These are phyloP conservation scores for Apiospora kogelbergensis DNA, from an alignment of 2,329 filamentous ascomycete genomes.

Conservation along the genomic window DNA sequence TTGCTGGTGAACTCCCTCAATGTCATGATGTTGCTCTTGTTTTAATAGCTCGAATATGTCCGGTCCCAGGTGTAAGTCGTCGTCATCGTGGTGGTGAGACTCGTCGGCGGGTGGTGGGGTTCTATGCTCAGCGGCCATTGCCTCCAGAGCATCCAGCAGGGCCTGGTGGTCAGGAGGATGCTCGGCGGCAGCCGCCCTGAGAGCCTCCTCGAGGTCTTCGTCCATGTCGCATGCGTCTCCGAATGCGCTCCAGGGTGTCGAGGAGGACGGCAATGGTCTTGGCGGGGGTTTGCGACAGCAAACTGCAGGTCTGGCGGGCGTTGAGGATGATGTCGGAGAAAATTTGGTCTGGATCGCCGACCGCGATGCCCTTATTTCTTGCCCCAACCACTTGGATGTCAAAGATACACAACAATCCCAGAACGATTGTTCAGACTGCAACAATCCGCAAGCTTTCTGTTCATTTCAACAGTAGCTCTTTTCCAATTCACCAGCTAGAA, in stretches of 20 bases:
- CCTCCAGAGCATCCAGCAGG: background rate
- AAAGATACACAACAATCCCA: conserved; percentile 11
- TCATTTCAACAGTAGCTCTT: background rate
- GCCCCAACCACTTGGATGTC: conserved; percentile 14
- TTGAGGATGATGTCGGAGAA: conserved; percentile 15
- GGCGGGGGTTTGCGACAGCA: conserved; percentile 13
- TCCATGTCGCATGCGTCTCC: conserved; percentile 15
- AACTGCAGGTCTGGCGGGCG: conserved; percentile 4
- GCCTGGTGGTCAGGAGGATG: background rate
- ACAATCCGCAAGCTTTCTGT: background rate
- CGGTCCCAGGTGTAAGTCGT: background rate
- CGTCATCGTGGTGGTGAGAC: background rate
- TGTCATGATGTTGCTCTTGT: background rate
- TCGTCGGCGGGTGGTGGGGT: background rate
- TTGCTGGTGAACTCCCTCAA: background rate
- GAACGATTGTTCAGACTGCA: background rate
- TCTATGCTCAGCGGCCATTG: background rate
- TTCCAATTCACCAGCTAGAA: background rate
- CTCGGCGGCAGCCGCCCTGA: background rate
- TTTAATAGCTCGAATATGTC: background rate
- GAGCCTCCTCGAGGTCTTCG: conserved; percentile 9
- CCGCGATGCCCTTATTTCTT: conserved; percentile 20
- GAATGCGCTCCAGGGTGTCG: conserved; percentile 5
- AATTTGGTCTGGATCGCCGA: conserved; percentile 17
- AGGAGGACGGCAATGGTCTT: background rate